phyloP scores from a whole-genome alignment of 345 rosid genomes.

The Salix viminalis region DNA sequence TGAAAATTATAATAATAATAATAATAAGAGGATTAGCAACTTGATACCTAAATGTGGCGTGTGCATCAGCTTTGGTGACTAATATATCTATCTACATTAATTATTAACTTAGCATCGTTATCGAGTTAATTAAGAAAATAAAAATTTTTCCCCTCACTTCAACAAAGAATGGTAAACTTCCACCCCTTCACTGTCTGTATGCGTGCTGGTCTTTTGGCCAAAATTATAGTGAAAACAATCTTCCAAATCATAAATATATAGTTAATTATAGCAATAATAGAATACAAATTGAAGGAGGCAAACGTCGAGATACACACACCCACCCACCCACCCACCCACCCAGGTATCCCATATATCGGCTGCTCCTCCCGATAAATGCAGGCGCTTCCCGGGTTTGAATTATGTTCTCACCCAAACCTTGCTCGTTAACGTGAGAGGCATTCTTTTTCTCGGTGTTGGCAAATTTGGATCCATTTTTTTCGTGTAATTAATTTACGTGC shows the following conservation, averaged over 20 bases:
- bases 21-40: background rate
- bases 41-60: background rate
- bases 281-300: background rate
- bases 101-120: background rate
- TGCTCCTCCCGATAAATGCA: too few species aligned
- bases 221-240: background rate
- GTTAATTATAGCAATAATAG: background rate
- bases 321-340: too few species aligned
- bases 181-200: background rate
- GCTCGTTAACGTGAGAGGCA: background rate
- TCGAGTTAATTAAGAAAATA: background rate
- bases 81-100: background rate
- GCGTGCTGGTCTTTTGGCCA: background rate
- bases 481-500: background rate
- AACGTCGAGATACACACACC: too few species aligned
- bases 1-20: background rate
- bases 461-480: background rate
- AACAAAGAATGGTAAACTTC: background rate
- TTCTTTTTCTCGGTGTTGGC: background rate
- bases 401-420: too few species aligned
- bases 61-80: background rate
- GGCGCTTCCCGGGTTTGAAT: too few species aligned
- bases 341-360: too few species aligned
- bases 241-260: background rate
- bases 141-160: background rate